Evolutionary conservation across 352 stramenopile genomes (phyloP), one percentile per base, ranked within the genome.

Genomic region (Phytophthora syringae): DNA sequence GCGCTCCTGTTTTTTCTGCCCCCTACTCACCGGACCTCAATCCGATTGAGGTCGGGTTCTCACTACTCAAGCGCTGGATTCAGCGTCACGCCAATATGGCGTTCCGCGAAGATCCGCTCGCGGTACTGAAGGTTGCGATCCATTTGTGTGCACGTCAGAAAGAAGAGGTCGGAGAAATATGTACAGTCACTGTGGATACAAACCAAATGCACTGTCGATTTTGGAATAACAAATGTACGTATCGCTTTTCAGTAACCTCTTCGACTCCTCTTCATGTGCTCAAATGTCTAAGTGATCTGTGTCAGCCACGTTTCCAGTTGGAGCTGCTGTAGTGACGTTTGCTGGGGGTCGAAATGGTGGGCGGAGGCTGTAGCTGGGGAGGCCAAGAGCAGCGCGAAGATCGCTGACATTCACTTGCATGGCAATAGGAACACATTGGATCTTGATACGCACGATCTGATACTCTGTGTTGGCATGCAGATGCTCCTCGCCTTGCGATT

Each of bases 1-100:
- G 93, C 92, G 12, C 96, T 98, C 47, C 57, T 70, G 1, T 64
- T 70, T 18, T 64, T 64, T 37, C 27, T 70, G 16, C 65, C 53
- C 34, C 34, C 1, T 40, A 40, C 6, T 40, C 34, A 18, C 34
- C 13, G 2, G 34, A 40, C 6, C 34, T 40, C 1, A 40, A 40
- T 40, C 34, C 34, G 3, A 40, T 40, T 18, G 34, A 40, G 13
- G 34, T 40, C 1, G 34, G 13, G 2, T 40, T 40, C 34, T 40
- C 34, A 6, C 34, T 40, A 18, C 13, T 40, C 1, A 40, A 40
- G 34, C 34, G 13, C 2, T 40, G 34, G 34, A 40, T 40, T 18
- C 20, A 40, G 6, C 11, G 34, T 1, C 34, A 40, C 34, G 34
- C n/a, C n/a, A n/a, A n/a, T n/a, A n/a, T n/a, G n/a, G n/a, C n/a